Base-by-base conservation (phyloP, 371 early-diverging fungal genomes). In the Umbelopsis sp. region DNA sequence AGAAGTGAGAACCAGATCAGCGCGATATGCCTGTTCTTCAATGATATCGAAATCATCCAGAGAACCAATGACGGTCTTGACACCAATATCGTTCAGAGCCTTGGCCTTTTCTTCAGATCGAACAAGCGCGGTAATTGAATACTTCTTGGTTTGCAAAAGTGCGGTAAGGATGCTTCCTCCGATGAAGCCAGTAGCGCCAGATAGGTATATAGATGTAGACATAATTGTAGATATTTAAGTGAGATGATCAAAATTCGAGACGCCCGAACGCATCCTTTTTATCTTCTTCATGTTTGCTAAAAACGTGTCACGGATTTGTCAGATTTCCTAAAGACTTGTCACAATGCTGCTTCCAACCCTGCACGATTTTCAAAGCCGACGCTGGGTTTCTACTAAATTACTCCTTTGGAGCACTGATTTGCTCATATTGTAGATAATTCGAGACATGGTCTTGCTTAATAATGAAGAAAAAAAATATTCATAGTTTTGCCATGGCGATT, bases 121-220 rank as follows among this genome's bases (percentile, higher is more conserved):
- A 16, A 77, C 75, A 11, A 77, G 71, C 16, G 73, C 75, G 38
- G 71, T 73, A 52, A 74, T 41, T 11, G 69, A 37, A 63, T 65
- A 77, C 24, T 46, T 41, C 9, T 63, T 62, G 25, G 46, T 71
- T 44, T 69, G 48, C 51, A 73, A 67, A 25, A 74, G 70, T 37
- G 67, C 70, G 38, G 71, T 68, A 4, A 72, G 22, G n/a, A 65
- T 18, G 18, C 74, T 68, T 1, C 75, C 73, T 2, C 78, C 78
- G 25, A 78, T 67, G 68, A 73, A 77, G 7, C 78, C 78, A n/a
- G 78, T 77, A 8, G 65, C 69, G 4, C 78, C 78, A 24, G 70
- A 63, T 46, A 75, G 50, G 48, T 74, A 77, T 50, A 74, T 72
- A 12, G 52, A 24, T 8, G 44, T 44, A 44, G 64, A 22, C 64